Percentiles rank a stretch among this genome's conserved stretches.
phyloP scores from a whole-genome alignment of 2,329 filamentous ascomycete genomes.

The Claviceps digitariae region DNA sequence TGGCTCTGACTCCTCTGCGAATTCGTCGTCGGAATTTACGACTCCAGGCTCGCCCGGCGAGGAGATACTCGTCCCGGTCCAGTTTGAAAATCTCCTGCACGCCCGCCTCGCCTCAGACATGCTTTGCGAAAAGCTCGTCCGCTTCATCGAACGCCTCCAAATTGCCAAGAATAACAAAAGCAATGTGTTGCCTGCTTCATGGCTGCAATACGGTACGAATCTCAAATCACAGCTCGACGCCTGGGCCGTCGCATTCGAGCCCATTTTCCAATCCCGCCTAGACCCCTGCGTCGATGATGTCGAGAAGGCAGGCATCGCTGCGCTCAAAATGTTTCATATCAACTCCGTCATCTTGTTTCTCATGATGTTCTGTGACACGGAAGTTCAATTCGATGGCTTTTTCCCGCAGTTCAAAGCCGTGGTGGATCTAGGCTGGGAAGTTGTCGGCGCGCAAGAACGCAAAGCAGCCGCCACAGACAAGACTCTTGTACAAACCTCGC shows the following conservation, averaged over 20 bases:
- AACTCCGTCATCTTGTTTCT: conserved; percentile 43
- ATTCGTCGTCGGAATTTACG: conserved; percentile 2
- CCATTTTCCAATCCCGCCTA: conserved; percentile 35
- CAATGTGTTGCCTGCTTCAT: conserved; percentile 34
- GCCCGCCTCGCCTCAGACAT: conserved; percentile 43
- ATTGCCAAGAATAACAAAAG: conserved; percentile 36
- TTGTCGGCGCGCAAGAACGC: conserved; percentile 44
- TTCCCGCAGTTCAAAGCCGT: conserved; percentile 38
- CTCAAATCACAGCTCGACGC: conserved; percentile 37
- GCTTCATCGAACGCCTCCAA: conserved; percentile 42
- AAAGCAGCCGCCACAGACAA: conserved; percentile 31
- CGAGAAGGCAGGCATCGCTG: conserved; percentile 45
- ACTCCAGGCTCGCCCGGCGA: conserved; percentile 8
- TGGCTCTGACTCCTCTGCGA: conserved; percentile 23
- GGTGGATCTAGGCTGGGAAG: conserved; percentile 43
- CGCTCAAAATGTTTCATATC: conserved; percentile 48
- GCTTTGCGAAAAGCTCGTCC: conserved; percentile 41
- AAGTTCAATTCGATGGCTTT: conserved; percentile 45
- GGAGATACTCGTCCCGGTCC: conserved; percentile 12
- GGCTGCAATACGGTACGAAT: conserved; percentile 32
- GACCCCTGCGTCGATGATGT: conserved; percentile 36
- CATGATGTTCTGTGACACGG: conserved; percentile 46
- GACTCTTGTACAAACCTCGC: conserved; percentile 24
- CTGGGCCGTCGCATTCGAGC: conserved; percentile 44
- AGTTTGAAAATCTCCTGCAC: conserved; percentile 37